These are phyloP conservation scores for Flaveria linearis DNA, from an alignment of 129 eudicot genomes.

Conservation along the genomic window DNA sequence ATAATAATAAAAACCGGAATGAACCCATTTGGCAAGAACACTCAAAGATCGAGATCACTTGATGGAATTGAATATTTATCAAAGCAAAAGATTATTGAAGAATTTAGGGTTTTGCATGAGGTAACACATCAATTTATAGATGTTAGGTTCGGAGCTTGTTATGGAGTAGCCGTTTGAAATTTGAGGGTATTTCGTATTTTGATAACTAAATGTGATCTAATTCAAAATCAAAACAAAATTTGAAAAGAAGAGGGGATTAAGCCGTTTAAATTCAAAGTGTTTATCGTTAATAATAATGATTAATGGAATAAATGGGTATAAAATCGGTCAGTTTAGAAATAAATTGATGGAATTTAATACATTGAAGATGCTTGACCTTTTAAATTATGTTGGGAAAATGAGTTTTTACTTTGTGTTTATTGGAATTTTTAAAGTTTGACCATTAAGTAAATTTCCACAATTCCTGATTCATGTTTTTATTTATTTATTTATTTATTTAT, in stretches of 20 bases:
- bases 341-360: neutral
- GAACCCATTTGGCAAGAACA: slow-evolving; percentile 25
- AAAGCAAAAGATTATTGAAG: neutral
- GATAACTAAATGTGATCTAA: slow-evolving; percentile 7
- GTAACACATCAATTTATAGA: slow-evolving; percentile 27
- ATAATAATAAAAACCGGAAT: neutral
- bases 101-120: slow-evolving; percentile 26
- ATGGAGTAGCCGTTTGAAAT: slow-evolving; percentile 28
- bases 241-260: neutral
- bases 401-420: slow-evolving; percentile 1
- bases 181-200: slow-evolving; percentile 34
- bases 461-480: neutral
- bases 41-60: neutral
- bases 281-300: neutral
- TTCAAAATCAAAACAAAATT: slow-evolving; percentile 5
- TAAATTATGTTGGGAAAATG: neutral
- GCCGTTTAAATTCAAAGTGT: slow-evolving; percentile 28
- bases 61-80: neutral
- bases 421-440: neutral
- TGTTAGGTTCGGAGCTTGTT: neutral
- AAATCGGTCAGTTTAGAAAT: slow-evolving; percentile 8
- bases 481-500: neutral
- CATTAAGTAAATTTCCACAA: neutral
- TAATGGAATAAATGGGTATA: neutral
- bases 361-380: neutral